phyloP scores from a whole-genome alignment of 148 eudicot genomes.

The Silene conica region DNA sequence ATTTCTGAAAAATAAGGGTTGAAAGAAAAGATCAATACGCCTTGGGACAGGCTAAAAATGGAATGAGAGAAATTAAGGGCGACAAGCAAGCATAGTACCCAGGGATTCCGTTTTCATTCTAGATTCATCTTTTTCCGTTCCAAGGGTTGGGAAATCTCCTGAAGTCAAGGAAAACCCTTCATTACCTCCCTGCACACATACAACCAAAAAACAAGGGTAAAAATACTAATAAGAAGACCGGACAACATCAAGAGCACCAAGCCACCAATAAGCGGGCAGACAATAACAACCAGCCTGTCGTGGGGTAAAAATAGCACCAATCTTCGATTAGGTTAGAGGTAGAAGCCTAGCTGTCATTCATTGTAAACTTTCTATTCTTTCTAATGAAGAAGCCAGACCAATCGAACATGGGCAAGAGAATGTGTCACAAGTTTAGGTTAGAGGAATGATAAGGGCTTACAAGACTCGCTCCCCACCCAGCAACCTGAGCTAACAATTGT shows the following conservation, averaged over 20 bases:
- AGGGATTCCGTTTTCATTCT: slow-evolving; percentile 38
- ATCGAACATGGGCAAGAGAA: neutral
- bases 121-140: slow-evolving; percentile 68
- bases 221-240: slow-evolving; percentile 4
- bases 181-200: slow-evolving; percentile 48
- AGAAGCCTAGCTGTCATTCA: neutral
- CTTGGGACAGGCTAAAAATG: neutral
- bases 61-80: neutral
- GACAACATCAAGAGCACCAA: slow-evolving; percentile 3
- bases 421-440: neutral
- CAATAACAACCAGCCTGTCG: neutral
- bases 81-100: slow-evolving; percentile 45
- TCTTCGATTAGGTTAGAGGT: neutral
- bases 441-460: neutral
- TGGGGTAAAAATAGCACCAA: neutral
- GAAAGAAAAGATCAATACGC: neutral
- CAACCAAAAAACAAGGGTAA: slow-evolving; percentile 5
- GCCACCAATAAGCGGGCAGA: neutral
- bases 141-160: slow-evolving; percentile 96
- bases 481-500: neutral
- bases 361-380: neutral
- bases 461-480: neutral
- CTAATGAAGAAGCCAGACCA: neutral
- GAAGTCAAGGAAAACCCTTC: slow-evolving; percentile 75
- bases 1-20: neutral